A percentile compares a stretch with the other conserved stretches of the same genome.
Conservation (phyloP, 1,284 basidiomycete genomes). For the Athelia psychrophila region DNA sequence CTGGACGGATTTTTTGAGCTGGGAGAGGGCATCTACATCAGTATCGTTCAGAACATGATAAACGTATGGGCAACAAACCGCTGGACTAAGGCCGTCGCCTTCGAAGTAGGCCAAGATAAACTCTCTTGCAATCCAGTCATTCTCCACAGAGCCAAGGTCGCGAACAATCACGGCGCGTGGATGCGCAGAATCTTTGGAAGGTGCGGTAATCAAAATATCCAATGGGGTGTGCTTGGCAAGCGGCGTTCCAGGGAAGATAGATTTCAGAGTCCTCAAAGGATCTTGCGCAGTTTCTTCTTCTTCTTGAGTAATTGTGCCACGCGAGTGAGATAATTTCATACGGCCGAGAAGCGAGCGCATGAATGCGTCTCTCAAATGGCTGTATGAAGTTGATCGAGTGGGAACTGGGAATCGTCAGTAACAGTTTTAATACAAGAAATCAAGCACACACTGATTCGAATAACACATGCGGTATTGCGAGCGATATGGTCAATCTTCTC, state of each 20-base stretch:
- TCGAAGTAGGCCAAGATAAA: constrained; percentile 75
- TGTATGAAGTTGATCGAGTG: constrained; percentile 76
- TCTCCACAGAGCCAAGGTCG: constrained; percentile 69
- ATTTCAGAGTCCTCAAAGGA: constrained; percentile 70
- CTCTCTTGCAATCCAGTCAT: constrained; percentile 71
- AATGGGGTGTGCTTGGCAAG: constrained; percentile 63
- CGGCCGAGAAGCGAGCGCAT: constrained; percentile 72
- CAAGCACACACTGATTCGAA: constrained; percentile 67
- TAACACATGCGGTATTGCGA: constrained; percentile 65
- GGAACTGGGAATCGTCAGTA: constrained; percentile 61
- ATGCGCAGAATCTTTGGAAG: constrained; percentile 35
- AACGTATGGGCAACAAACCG: constrained; percentile 41
- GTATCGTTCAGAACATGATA: neutral
- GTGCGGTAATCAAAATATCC: constrained; percentile 65
- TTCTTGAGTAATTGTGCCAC: constrained; percentile 52
- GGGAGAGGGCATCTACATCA: constrained; percentile 1
- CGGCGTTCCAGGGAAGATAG: constrained; percentile 70
- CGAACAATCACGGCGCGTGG: constrained; percentile 62
- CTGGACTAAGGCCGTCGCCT: constrained; percentile 64
- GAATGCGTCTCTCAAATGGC: constrained; percentile 85
- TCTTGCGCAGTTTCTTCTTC: constrained; percentile 54
- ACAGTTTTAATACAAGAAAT: constrained; percentile 2
- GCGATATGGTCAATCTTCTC: constrained; percentile 72
- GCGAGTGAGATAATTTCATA: constrained; percentile 51
- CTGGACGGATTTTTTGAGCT: constrained; percentile 45